Evolutionary conservation across 176 grass and related monocot species (phyloP), one percentile per base, ranked within the genome.

Genomic region (Rhynchospora tenuis): DNA sequence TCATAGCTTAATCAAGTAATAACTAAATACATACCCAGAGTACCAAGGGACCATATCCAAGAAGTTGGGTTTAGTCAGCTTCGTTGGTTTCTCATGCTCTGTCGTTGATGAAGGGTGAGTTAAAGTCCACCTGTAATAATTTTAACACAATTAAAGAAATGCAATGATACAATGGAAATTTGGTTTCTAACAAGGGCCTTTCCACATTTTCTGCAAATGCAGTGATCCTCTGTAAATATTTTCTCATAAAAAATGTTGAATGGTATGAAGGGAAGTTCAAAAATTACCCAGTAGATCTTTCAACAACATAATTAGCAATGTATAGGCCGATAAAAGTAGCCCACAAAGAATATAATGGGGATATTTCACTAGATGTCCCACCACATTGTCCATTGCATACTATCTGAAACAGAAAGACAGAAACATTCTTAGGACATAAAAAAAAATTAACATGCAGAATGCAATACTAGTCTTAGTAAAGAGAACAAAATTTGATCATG

Each of bases 11-110:
- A 42, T n/a, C 7, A 80, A 72, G 64, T 80, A 58, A 80, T 19
- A 70, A 84, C 56, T 44, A 10, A 28, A 86, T 28, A 14, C 85
- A 59, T 92, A 97, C 95, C 95, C 95, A 52, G 95, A 97, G 88
- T 97, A 97, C 95, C 95, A 94, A 87, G 95, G 95, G 63, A 97
- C 95, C 95, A 97, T 97, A 63, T 97, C 92, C 81, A 97, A 87
- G 87, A 97, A 92, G 89, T 97, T 90, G 86, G 95, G 95, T 86
- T 91, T 94, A 90, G 92, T 92, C 86, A 91, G 81, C 81, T 90
- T 94, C 57, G 87, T 94, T 62, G 94, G 88, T 78, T 85, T 94
- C 83, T 90, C 90, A 54, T 97, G 84, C 64, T 93, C 92, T 51
- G 86, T 76, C 90, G 90, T 55, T 65, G 87, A 85, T 52, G 85